Evolutionary conservation across 768 basidiomycete species (phyloP), one percentile per base, ranked within the genome.

Genomic region (Tricholoma sp.): DNA sequence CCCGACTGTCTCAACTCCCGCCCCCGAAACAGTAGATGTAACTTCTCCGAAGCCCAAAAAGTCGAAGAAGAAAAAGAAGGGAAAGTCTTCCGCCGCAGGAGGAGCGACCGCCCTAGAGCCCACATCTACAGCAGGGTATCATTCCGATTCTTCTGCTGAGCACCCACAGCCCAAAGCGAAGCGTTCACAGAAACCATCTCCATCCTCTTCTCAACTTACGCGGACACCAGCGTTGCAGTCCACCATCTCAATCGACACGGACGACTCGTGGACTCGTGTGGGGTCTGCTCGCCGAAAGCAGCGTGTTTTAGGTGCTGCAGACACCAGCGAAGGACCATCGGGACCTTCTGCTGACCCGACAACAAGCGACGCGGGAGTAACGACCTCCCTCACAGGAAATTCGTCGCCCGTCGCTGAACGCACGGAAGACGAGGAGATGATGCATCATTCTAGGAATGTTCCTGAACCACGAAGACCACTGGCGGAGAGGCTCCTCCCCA

Each of bases 241-340:
- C 55, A 70, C 75, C 55, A 67, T 69, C 42, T 76, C 72, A 13
- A 64, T 70, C 51, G 81, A 81, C 57, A 81, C 79, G 1, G 84
- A 87, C 59, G 75, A 78, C 33, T 83, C 84, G 4, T 89, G 88
- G 88, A 89, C 87, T 18, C 84, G 83, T 54, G 83, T 89, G n/a
- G 80, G 81, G 59, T 71, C 78, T 29, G 73, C 72, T n/a, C 74
- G 72, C 53, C 73, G 61, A 50, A 57, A 50, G 50, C 60, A 55
- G 42, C 58, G 32, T 61, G 29, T 10, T 28, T 28, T 29, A 9
- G 31, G 47, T 49, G 29, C n/a, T 2, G 47, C 12, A n/a, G 48
- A 52, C 42, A 56, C 54, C 60, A 63, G 42, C 52, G 18, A 50
- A 2, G 59, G 52, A n/a, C 68, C 67, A n/a, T 65, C 66, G 13